These are phyloP conservation scores for Alternaria postmessia DNA, from an alignment of 2,329 filamentous ascomycete species.

Conservation along the genomic window DNA sequence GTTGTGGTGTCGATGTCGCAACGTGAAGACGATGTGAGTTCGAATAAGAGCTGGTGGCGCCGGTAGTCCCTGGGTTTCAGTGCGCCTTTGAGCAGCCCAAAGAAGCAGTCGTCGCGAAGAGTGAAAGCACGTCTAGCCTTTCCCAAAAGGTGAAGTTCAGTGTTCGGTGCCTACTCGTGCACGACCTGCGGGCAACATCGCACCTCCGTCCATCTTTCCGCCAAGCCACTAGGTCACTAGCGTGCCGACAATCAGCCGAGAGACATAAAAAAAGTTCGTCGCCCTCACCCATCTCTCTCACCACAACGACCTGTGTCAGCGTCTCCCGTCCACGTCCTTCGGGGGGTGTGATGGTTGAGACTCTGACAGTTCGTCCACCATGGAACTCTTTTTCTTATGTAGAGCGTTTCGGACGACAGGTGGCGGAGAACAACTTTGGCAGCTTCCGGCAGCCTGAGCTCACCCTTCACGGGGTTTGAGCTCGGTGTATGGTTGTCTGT, in stretches of 20 bases:
- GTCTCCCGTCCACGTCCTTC: slow-evolving; percentile 67
- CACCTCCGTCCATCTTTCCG: slow-evolving; percentile 10
- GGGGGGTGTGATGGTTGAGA: slow-evolving; percentile 73
- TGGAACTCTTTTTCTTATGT: slow-evolving; percentile 72
- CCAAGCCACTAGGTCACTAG: slow-evolving; percentile 34
- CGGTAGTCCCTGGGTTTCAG: background rate
- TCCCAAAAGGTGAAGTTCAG: background rate
- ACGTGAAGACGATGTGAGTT: background rate
- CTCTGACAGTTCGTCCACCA: slow-evolving; percentile 83
- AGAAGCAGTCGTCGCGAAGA: background rate
- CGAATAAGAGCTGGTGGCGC: background rate
- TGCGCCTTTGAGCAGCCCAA: background rate
- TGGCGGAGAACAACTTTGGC: slow-evolving; percentile 77
- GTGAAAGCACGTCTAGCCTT: background rate
- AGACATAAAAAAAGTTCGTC: slow-evolving; percentile 42
- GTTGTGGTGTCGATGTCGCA: slow-evolving; percentile 5
- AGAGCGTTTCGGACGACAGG: slow-evolving; percentile 92
- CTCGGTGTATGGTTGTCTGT: slow-evolving; percentile 46
- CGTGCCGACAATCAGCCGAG: slow-evolving; percentile 21
- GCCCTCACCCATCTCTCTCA: slow-evolving; percentile 46
- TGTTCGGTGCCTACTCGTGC: background rate
- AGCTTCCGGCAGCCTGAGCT: slow-evolving; percentile 62
- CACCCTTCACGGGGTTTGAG: slow-evolving; percentile 45
- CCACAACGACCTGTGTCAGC: slow-evolving; percentile 83
- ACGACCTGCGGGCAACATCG: slow-evolving; percentile 12